phyloP scores from a whole-genome alignment of 257 asterid species.

The Ehretia macrophylla region DNA sequence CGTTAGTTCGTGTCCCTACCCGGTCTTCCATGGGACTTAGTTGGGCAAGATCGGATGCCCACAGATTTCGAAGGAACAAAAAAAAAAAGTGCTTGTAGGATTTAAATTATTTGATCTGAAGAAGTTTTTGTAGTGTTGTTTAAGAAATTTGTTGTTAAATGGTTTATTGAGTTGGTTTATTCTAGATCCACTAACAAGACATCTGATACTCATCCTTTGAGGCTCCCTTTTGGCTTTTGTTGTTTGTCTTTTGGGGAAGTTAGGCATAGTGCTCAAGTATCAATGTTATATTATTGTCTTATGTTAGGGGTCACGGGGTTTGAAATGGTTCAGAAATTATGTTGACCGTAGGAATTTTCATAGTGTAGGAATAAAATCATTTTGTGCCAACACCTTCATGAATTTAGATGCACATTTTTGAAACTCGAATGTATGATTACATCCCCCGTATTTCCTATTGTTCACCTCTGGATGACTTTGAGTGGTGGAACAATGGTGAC shows the following conservation, averaged over 20 bases:
- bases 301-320: conserved; percentile 20
- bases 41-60: too few species aligned
- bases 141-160: conserved; percentile 14
- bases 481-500: too few species aligned
- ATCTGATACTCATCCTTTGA: conserved; percentile 29
- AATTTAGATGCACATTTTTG: too few species aligned
- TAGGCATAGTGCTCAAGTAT: conserved; percentile 25
- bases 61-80: too few species aligned
- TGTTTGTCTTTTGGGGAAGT: conserved; percentile 45
- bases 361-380: not conserved
- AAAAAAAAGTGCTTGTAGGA: too few species aligned
- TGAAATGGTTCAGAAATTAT: conserved; percentile 48
- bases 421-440: too few species aligned
- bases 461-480: too few species aligned
- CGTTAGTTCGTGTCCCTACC: too few species aligned
- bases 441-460: too few species aligned
- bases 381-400: not conserved
- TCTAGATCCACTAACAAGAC: conserved; percentile 30
- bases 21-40: too few species aligned
- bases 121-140: not conserved
- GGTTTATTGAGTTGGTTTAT: conserved; percentile 5
- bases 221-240: conserved; percentile 45
- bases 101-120: not conserved
- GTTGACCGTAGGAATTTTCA: conserved; percentile 28
- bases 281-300: conserved; percentile 30